Percentiles rank a stretch among this genome's conserved stretches.
Conservation (phyloP, 1,139 yeast genomes). For the Arxiozyma telluris region DNA sequence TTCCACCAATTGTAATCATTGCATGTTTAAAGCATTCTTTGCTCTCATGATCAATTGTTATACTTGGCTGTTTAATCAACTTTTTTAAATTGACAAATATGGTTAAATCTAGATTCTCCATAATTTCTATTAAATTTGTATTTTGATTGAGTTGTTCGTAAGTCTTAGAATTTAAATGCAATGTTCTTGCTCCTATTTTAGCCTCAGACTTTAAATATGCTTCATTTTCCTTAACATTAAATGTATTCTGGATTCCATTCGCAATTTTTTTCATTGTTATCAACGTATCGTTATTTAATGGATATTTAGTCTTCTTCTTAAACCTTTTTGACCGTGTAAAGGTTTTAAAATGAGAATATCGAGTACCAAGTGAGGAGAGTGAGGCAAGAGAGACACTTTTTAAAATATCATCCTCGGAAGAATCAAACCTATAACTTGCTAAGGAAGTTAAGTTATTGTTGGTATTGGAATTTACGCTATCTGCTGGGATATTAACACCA, state of each 20-base stretch:
- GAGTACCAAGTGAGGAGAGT: slow-evolving; percentile 1
- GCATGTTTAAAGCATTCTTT: slow-evolving; percentile 28
- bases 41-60: slow-evolving; percentile 21
- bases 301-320: slow-evolving; percentile 18
- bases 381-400: not conserved
- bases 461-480: not conserved
- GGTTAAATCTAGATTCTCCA: slow-evolving; percentile 27
- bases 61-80: slow-evolving; percentile 11
- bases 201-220: slow-evolving; percentile 8
- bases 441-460: not conserved
- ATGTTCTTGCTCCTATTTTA: slow-evolving; percentile 13
- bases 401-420: not conserved
- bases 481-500: slow-evolving; percentile 9
- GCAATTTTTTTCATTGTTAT: slow-evolving; percentile 18
- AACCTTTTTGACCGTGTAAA: slow-evolving; percentile 15
- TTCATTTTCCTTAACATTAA: slow-evolving; percentile 7
- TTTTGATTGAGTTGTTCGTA: slow-evolving; percentile 28
- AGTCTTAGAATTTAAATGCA: slow-evolving; percentile 27
- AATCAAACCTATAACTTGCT: not conserved
- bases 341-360: slow-evolving; percentile 12
- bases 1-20: slow-evolving; percentile 24
- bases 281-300: slow-evolving; percentile 22
- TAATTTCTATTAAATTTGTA: slow-evolving; percentile 20
- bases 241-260: slow-evolving; percentile 14
- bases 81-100: slow-evolving; percentile 24